Percentiles rank a stretch among this genome's conserved stretches.
These are phyloP conservation scores for Cercospora sp. DNA, from an alignment of 2,329 filamentous ascomycete species.

Conservation along the genomic window DNA sequence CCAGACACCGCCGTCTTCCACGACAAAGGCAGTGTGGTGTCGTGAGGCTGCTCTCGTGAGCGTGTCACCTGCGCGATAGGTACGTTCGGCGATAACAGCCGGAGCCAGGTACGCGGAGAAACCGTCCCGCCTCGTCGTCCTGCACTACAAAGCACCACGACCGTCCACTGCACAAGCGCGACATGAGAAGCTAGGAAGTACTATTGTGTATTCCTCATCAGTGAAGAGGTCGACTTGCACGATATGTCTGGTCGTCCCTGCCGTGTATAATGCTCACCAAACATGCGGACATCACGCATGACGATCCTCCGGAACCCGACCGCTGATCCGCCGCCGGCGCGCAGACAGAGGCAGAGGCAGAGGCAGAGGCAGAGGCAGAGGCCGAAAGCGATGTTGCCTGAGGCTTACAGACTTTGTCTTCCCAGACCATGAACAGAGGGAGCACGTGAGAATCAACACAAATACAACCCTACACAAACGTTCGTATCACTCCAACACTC, in stretches of 20 bases:
- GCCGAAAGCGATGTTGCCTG: too few relatives aligned
- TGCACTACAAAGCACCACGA: background rate
- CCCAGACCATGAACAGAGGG: too few relatives aligned
- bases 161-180: background rate
- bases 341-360: too few relatives aligned
- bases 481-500: background rate
- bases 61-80: conserved; percentile 14
- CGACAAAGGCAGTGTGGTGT: background rate
- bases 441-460: background rate
- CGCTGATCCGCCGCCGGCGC: background rate
- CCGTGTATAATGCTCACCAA: background rate
- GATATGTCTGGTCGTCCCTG: background rate
- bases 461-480: background rate
- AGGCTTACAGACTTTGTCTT: too few relatives aligned
- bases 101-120: background rate
- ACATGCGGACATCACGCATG: background rate
- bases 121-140: background rate
- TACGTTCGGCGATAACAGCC: background rate
- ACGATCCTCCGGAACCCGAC: too few relatives aligned
- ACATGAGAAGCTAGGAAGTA: background rate
- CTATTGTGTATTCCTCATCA: background rate
- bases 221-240: background rate
- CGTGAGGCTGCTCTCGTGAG: conserved; percentile 13
- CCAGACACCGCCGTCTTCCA: background rate
- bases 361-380: too few relatives aligned